Evolutionary conservation across 129 eudicot genomes (phyloP).

Genomic region (Chrysanthemum seticuspe): DNA sequence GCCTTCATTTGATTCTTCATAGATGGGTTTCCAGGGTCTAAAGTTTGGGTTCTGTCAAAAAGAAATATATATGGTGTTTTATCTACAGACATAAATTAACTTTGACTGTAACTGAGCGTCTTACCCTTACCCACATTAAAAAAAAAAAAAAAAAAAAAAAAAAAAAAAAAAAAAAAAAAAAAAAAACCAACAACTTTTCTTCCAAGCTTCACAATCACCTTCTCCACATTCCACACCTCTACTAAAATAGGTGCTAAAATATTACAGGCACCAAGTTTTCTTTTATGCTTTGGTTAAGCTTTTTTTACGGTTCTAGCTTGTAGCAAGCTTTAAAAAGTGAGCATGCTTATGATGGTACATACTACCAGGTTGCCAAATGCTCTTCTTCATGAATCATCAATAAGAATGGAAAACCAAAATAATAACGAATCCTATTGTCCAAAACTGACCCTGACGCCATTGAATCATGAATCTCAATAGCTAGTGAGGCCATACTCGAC

Average conservation of each 20-base stretch:
- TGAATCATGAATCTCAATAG: too few species aligned
- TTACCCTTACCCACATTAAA: too few species aligned
- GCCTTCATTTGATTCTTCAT: slow-evolving; percentile 85
- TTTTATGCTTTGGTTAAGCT: not conserved
- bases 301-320: slow-evolving; percentile 8
- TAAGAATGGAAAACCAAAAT: too few species aligned
- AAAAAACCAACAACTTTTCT: not conserved
- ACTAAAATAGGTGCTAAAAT: slow-evolving; percentile 3
- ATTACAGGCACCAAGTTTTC: not conserved
- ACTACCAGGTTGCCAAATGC: not conserved
- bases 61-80: slow-evolving; percentile 15
- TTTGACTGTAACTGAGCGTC: slow-evolving; percentile 11
- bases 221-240: slow-evolving; percentile 5
- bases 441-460: too few species aligned
- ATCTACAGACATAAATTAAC: not conserved
- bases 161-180: not conserved
- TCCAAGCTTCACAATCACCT: not conserved
- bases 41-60: slow-evolving; percentile 68
- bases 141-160: too few species aligned
- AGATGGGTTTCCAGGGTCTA: slow-evolving; percentile 80
- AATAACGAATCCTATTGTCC: too few species aligned
- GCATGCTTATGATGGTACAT: slow-evolving; percentile 8
- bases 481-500: too few species aligned
- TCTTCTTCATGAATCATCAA: too few species aligned
- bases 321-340: not conserved